A percentile compares a stretch with the other conserved stretches of the same genome.
phyloP scores from a whole-genome alignment of 2,329 filamentous ascomycete species.

The Fusarium xylarioides region DNA sequence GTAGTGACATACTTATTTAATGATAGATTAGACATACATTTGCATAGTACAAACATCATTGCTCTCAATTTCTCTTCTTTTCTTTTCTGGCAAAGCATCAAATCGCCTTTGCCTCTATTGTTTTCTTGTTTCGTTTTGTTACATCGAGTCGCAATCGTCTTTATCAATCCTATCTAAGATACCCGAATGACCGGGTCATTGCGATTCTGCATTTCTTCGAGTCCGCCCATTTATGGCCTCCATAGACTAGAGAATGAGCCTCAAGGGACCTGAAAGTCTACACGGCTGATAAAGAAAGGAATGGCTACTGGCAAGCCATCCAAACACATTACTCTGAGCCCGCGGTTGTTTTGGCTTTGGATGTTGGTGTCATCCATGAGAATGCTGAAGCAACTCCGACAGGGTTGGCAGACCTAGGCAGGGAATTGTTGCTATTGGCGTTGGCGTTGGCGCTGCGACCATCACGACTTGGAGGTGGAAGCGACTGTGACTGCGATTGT shows the following conservation, averaged over 20 bases:
- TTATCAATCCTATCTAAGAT: conserved; percentile 5
- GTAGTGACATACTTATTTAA: not conserved
- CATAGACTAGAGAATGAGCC: not conserved
- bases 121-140: conserved; percentile 15
- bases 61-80: conserved; percentile 4
- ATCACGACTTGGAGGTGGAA: conserved; percentile 47
- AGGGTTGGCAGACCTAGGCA: conserved; percentile 77
- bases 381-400: conserved; percentile 94
- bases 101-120: not conserved
- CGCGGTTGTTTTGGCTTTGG: conserved; percentile 49
- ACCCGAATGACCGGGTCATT: conserved; percentile 14
- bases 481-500: conserved; percentile 41
- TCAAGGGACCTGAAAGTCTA: not conserved
- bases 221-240: conserved; percentile 1
- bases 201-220: conserved; percentile 31
- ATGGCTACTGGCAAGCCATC: not conserved
- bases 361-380: conserved; percentile 79
- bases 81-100: not conserved
- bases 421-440: conserved; percentile 50
- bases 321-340: conserved; percentile 35
- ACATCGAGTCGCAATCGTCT: conserved; percentile 23
- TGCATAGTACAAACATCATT: not conserved
- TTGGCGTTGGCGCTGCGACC: conserved; percentile 51
- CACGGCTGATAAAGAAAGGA: not conserved
- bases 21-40: conserved; percentile 2